Base-by-base conservation (phyloP, 805 yeast species). In the Wickerhamiella lipophila region DNA sequence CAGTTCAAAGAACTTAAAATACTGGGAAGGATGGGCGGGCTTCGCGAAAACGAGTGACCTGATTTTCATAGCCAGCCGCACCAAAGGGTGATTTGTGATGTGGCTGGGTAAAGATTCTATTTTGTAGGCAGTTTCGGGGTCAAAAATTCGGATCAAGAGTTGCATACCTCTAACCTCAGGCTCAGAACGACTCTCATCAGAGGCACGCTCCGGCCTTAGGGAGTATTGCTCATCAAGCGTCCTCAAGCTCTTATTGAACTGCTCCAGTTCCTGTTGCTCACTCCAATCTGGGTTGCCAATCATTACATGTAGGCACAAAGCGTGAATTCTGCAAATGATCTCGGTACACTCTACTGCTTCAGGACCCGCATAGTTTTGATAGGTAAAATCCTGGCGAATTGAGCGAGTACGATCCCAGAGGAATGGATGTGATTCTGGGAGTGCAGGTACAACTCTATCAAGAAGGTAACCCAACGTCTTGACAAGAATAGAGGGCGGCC, bases 351-450 rank as follows among this genome's bases (percentile, higher is more conserved):
- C 89, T 8, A 89, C 76, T 1, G 96, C 94, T 61, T 92, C 97
- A 1, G 88, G 83, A 0, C 97, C 98, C 38, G 79, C 80, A 58
- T 79, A 89, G 62, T 89, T 89, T 61, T 92, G 98, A 60, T 84
- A 88, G 0, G 96, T 88, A 64, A 92, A 92, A 63, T 92, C 99
- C 64, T 92, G 97, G 60, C 99, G 74, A 40, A 92, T 88, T 0
- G 96, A 86, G 56, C 99, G 74, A 18, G 96, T 92, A 64, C 99
- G 74, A 64, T 92, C 97, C 98, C 99, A 94, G 7, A 92, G 65
- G 56, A 92, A 89, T 0, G 95, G 76, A 58, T 92, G 97, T 1
- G 88, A 72, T 9, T 81, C 84, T 0, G 97, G 96, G 21, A 89
- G 67, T 34, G 76, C 70, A 0, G 75, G 75, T 12, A 89, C 63